Evolutionary conservation across 1,139 yeast species (phyloP), one percentile per base, ranked within the genome.

Genomic region (Protomyces inouyei): DNA sequence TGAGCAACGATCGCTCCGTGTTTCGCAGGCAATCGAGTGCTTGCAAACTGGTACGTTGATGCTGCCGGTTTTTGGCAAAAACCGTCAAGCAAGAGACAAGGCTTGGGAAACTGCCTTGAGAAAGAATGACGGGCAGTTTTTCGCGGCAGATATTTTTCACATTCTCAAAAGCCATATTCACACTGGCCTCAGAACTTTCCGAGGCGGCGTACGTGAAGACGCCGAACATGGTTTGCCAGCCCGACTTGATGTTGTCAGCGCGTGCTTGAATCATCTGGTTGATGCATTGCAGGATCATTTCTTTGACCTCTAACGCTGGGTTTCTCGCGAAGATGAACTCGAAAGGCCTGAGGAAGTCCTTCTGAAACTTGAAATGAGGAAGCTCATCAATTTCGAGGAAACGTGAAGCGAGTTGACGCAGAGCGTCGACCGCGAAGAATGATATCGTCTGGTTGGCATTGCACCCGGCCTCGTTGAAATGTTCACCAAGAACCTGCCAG

Each of bases 361-460:
- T 87, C 75, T 95, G 98, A 76, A 95, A 95, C 75, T 88, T 92
- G 80, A 95, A 95, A 73, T 95, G 96, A 0, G 97, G 83, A 74
- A 95, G 82, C 75, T 95, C 99, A 67, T 93, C 98, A 69, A 93
- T 84, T 68, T 90, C 96, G 72, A 93, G 84, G 74, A 95, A 95
- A 71, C 98, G 82, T 83, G 90, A 87, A 3, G 97, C 87, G 66
- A 95, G 79, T 75, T 95, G 99, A 71, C 98, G 84, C 69, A 95
- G 81, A 0, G 98, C 92, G 74, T 95, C 98, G 66, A 95, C 79
- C 0, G 98, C 98, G 77, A 93, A 91, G 70, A 88, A 85, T 3
- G 88, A 93, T 69, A 93, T 88, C 1, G 85, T 85, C 60, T 82
- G 78, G 72, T 92, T 93, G 60, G 82, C 76, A 72, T 88, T 89